Base-by-base conservation (phyloP, 495 filamentous ascomycete genomes). In the Coniosporium apollinis region DNA sequence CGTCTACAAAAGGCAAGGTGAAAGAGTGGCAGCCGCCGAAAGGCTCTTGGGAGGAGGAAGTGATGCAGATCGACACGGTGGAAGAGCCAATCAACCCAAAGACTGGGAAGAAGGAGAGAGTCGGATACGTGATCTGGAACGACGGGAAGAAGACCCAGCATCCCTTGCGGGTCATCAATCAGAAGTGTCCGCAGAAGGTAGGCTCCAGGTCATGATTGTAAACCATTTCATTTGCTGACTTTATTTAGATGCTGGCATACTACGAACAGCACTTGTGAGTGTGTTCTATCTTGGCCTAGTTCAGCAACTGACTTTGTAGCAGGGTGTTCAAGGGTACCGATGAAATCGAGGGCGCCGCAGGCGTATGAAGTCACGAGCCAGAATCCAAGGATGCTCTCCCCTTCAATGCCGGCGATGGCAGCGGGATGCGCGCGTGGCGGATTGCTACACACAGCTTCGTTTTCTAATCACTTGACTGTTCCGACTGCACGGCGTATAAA, bases 41-140 rank as follows among this genome's bases (percentile, higher is more conserved):
- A 5, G 66, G 70, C 22, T 57, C 46, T 37, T 79, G 74, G 74
- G 74, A 77, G 24, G 47, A 59, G 3, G 52, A 72, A 14, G 58
- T 79, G 3, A 43, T 59, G 18, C 47, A 34, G 2, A 61, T 79
- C 11, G 65, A 75, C 19, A 74, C 73, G 0, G 65, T 78, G 26
- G 54, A 68, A 34, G 61, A 70, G 20, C 38, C 22, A 4, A 10
- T 30, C 5, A 35, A 53, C 20, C 19, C 25, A 10, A 45, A 28
- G 57, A 71, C 34, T 41, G 50, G 13, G 42, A 52, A 52, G 10
- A 38, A 45, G 4, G 49, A 41, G 17, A 42, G 69, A 3, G 16
- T 43, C 25, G 74, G 62, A 0, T 72, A 65, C 34, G 42, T 78
- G 2, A 45, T 64, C 13, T 79, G 71, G 69, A 70, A 61, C 22